phyloP scores from a whole-genome alignment of 257 asterid species.

The Gardenia jasminoides region DNA sequence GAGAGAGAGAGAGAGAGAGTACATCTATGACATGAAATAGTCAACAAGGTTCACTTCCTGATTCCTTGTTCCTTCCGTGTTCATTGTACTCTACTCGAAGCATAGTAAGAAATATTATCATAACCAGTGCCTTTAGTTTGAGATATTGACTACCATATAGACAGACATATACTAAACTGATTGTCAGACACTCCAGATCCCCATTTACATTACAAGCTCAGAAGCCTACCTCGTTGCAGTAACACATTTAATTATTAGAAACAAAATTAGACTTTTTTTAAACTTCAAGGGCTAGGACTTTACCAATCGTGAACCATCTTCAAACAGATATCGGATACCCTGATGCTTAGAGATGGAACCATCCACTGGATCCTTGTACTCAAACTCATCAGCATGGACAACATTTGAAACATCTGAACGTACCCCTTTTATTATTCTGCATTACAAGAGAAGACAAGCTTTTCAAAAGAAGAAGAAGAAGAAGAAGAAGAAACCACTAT shows the following conservation, averaged over 20 bases:
- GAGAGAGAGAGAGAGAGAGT: neutral
- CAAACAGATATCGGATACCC: slow-evolving; percentile 89
- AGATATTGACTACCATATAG: neutral
- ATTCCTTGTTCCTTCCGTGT: neutral
- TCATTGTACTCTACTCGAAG: neutral
- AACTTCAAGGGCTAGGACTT: slow-evolving; percentile 8
- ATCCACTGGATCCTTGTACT: slow-evolving; percentile 96
- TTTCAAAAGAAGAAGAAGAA: neutral
- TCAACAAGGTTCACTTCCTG: neutral
- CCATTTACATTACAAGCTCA: neutral
- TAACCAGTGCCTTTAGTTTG: neutral
- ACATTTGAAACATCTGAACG: slow-evolving; percentile 69
- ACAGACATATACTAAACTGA: neutral
- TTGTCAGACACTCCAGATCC: neutral
- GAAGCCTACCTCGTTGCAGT: neutral
- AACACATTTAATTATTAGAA: no score
- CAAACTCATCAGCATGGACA: slow-evolving; percentile 83
- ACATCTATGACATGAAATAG: neutral
- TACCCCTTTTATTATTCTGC: slow-evolving; percentile 67
- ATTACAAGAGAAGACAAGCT: slow-evolving; percentile 15
- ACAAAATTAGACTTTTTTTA: neutral
- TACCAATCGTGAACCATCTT: slow-evolving; percentile 97
- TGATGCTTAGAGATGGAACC: slow-evolving; percentile 95
- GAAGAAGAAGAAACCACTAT: neutral
- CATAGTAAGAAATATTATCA: neutral